These are phyloP conservation scores for Apiospora aurea DNA, from an alignment of 2,329 filamentous ascomycete genomes.

Conservation along the genomic window DNA sequence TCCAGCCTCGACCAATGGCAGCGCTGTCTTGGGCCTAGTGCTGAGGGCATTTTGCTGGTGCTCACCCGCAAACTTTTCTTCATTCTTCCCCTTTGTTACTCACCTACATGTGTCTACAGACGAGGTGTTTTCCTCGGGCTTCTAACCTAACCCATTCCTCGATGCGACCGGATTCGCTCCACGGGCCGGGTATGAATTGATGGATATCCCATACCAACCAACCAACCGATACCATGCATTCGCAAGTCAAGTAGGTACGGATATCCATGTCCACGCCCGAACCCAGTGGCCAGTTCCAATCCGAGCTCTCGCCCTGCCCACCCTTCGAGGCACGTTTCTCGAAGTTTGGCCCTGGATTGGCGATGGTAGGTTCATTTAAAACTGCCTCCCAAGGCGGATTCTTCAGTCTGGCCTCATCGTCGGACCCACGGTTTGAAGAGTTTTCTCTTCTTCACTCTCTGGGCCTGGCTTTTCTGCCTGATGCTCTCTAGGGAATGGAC, in stretches of 20 bases:
- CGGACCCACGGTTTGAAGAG: constrained; percentile 7
- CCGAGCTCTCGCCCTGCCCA: constrained; percentile 36
- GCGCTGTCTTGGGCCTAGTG: background rate
- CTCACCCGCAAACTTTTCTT: background rate
- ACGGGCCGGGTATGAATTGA: background rate
- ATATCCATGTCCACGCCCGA: constrained; percentile 17
- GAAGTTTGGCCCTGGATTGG: constrained; percentile 7
- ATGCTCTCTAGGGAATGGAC: constrained; percentile 10
- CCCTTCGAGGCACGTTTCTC: constrained; percentile 36
- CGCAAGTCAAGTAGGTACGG: background rate
- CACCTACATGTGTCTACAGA: background rate
- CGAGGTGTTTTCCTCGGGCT: background rate
- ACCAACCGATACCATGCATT: background rate
- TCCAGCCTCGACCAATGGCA: constrained; percentile 13
- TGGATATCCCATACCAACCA: background rate
- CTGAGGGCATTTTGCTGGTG: background rate
- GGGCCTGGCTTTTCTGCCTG: constrained; percentile 9
- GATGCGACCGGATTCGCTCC: constrained; percentile 1
- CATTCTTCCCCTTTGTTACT: background rate
- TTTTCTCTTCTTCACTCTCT: constrained; percentile 11
- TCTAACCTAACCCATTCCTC: constrained; percentile 19
- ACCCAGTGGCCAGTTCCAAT: constrained; percentile 14
- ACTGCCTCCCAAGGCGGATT: constrained; percentile 11
- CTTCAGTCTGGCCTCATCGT: constrained; percentile 8
- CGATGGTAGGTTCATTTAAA: constrained; percentile 27